Evolutionary conservation across 352 stramenopile genomes (phyloP), one percentile per base, ranked within the genome.

Genomic region (Phytophthora ramorum): DNA sequence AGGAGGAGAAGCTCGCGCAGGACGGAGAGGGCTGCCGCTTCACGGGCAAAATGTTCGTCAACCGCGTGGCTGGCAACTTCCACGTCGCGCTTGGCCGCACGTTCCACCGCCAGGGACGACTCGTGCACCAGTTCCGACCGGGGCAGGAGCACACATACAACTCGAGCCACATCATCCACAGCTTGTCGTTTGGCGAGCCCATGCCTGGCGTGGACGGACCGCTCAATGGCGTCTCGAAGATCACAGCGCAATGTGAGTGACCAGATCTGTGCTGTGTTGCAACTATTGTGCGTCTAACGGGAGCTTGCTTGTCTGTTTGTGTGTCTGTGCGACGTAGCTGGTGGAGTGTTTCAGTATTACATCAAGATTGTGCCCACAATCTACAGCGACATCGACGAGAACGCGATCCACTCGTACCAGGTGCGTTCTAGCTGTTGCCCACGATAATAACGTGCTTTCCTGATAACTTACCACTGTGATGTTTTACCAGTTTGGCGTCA

Each of bases 311-410:
- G 20, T 40, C 10, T n/a, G 17, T 54, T 19, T 40, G 22, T 34
- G 48, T 38, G 20, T 40, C 10, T n/a, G 17, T 53, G 24, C n/a
- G 13, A 24, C 72, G 7, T 49, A 95, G 87, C 59, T 30, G 87
- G 87, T 12, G 87, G 81, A 14, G 83, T 94, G 55, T 94, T 92
- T 64, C 85, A 95, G 75, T 95, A 95, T 74, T 93, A 91, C 61
- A 89, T 95, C 75, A 95, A 95, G 73, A 86, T 95, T 45, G 86
- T 95, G 50, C 87, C 87, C 19, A 95, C 87, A 22, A 90, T 95
- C 60, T 95, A 92, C 75, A 88, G 80, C 63, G 85, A 93, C 47
- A 85, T 88, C 19, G 79, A 84, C 56, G 75, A 83, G 10, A 69
- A 72, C 13, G 69, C 75, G 3, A 82, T 87, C 19, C 67, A 84